Evolutionary conservation across 768 basidiomycete genomes (phyloP).

Genomic region (Rhizopogon vesiculosus): DNA sequence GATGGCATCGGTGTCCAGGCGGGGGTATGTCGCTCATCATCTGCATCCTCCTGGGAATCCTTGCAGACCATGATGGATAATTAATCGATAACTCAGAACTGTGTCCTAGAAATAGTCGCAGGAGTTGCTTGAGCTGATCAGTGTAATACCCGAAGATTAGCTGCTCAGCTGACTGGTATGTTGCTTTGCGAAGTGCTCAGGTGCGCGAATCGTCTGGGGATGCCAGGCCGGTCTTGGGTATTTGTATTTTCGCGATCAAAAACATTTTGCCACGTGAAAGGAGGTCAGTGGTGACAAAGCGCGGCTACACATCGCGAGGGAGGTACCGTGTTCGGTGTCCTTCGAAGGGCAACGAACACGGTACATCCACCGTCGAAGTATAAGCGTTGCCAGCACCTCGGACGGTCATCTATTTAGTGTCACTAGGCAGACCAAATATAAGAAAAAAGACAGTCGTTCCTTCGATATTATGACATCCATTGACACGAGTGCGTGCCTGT

Average conservation of each 20-base stretch:
- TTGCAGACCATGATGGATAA: too few species aligned
- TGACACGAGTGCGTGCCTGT: constrained; percentile 84
- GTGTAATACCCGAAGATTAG: too few species aligned
- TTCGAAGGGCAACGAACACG: not conserved
- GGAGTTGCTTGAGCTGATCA: too few species aligned
- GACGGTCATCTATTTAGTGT: constrained; percentile 41
- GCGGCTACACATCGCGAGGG: constrained; percentile 55
- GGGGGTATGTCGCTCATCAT: too few species aligned
- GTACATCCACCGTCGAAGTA: not conserved
- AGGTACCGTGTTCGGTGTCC: constrained; percentile 77
- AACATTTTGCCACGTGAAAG: constrained; percentile 83
- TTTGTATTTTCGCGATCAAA: constrained; percentile 71
- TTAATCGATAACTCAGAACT: too few species aligned
- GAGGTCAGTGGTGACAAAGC: constrained; percentile 92
- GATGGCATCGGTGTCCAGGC: too few species aligned
- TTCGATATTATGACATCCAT: constrained; percentile 72
- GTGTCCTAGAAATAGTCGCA: too few species aligned
- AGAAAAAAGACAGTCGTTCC: constrained; percentile 50
- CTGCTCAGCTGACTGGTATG: too few species aligned
- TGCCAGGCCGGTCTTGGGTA: constrained; percentile 62
- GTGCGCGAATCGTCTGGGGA: constrained; percentile 84
- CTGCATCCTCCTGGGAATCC: too few species aligned
- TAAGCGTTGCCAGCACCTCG: constrained; percentile 68
- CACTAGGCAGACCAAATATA: too few species aligned
- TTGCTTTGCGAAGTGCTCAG: constrained; percentile 62